These are phyloP conservation scores for Xylariales sp. DNA, from an alignment of 2,329 filamentous ascomycete species.

Conservation along the genomic window DNA sequence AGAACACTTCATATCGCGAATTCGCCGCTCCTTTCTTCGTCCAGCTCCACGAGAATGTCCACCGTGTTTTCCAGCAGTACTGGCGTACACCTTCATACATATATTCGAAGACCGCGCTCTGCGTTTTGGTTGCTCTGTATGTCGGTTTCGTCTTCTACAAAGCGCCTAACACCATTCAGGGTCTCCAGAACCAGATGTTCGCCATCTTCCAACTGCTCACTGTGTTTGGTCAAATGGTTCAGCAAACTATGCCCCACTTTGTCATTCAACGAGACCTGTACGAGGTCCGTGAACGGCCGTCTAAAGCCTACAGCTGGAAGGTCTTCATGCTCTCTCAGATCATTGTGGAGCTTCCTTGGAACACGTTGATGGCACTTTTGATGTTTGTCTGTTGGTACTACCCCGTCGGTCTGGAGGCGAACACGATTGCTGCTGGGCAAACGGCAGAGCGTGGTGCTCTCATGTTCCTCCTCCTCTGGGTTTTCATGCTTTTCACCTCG, in stretches of 20 bases:
- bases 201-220: constrained; percentile 75
- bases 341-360: constrained; percentile 79
- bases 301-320: constrained; percentile 78
- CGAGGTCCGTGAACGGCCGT: constrained; percentile 75
- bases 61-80: constrained; percentile 76
- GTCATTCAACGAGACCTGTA: constrained; percentile 74
- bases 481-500: constrained; percentile 72
- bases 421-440: constrained; percentile 56
- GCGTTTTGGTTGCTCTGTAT: constrained; percentile 57
- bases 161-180: constrained; percentile 65
- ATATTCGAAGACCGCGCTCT: constrained; percentile 68
- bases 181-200: constrained; percentile 79
- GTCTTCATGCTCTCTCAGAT: constrained; percentile 79
- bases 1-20: constrained; percentile 55
- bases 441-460: constrained; percentile 65
- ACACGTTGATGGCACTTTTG: constrained; percentile 66
- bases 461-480: constrained; percentile 70
- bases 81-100: constrained; percentile 79
- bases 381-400: constrained; percentile 82
- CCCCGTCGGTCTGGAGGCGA: constrained; percentile 69
- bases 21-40: constrained; percentile 70
- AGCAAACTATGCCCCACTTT: constrained; percentile 79
- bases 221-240: constrained; percentile 71
- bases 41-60: constrained; percentile 62
- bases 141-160: constrained; percentile 76